phyloP scores from a whole-genome alignment of 1,284 basidiomycete genomes.

The Rhizopogon hawkerae region DNA sequence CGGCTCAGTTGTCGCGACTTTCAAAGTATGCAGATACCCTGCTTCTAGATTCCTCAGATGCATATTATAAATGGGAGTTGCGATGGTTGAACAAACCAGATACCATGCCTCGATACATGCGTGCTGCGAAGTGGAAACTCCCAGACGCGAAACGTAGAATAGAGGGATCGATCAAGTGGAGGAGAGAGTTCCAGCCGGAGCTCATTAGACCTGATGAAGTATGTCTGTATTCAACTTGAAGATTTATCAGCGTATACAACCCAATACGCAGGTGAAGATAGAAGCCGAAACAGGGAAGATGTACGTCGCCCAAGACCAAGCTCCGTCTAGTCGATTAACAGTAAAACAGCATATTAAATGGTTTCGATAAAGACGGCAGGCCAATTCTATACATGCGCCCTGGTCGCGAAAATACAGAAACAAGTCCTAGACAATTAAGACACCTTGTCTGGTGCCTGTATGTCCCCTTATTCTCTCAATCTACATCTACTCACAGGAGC shows the following conservation, averaged over 20 bases:
- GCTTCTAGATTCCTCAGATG: constrained; percentile 54
- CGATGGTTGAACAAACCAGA: constrained; percentile 69
- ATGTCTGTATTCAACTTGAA: constrained; percentile 12
- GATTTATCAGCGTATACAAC: neutral
- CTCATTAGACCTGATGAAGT: constrained; percentile 72
- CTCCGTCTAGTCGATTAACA: constrained; percentile 18
- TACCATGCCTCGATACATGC: constrained; percentile 73
- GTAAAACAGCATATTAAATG: constrained; percentile 66
- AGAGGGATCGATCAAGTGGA: constrained; percentile 71
- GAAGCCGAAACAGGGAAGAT: constrained; percentile 83
- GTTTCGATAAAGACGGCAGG: constrained; percentile 75
- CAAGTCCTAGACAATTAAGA: constrained; percentile 65
- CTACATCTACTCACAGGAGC: constrained; percentile 7
- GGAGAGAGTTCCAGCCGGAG: constrained; percentile 74
- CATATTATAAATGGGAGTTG: constrained; percentile 68
- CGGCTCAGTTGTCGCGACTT: neutral
- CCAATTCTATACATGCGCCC: constrained; percentile 82
- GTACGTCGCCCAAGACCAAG: constrained; percentile 36
- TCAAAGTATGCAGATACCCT: constrained; percentile 57
- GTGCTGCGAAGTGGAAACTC: constrained; percentile 76
- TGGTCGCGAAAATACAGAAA: constrained; percentile 73
- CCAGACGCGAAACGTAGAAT: constrained; percentile 72
- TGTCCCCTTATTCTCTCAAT: constrained; percentile 26
- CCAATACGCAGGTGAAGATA: constrained; percentile 42
- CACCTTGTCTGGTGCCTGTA: constrained; percentile 80